Evolutionary conservation across 2,329 filamentous ascomycete species (phyloP).

Genomic region (Thermomyces lanuginosus): DNA sequence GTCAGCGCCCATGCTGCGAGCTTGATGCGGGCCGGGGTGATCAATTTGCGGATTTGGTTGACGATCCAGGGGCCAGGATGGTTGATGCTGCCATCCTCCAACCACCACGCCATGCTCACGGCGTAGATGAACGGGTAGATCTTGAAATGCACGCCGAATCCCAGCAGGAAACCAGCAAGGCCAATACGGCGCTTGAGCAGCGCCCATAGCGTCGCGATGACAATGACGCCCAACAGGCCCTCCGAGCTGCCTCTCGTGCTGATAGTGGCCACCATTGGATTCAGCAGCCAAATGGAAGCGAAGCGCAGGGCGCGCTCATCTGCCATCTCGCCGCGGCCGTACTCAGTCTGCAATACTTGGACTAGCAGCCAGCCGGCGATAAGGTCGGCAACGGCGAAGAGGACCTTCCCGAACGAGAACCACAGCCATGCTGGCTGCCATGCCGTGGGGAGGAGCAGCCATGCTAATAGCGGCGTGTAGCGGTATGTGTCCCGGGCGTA

Average conservation of each 20-base stretch:
- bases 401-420: conserved; percentile 72
- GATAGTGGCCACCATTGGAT: conserved; percentile 96
- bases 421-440: conserved; percentile 36
- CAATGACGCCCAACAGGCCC: conserved; percentile 70
- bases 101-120: conserved; percentile 34
- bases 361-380: conserved; percentile 67
- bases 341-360: conserved; percentile 32
- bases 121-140: conserved; percentile 98
- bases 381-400: conserved; percentile 74
- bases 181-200: conserved; percentile 45
- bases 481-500: conserved; percentile 89
- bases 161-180: conserved; percentile 59
- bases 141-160: conserved; percentile 86
- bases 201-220: conserved; percentile 70
- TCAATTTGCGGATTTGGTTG: conserved; percentile 14
- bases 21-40: conserved; percentile 23
- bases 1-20: conserved; percentile 44
- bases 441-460: conserved; percentile 71
- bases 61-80: conserved; percentile 4
- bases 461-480: conserved; percentile 86
- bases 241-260: conserved; percentile 90
- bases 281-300: conserved; percentile 80
- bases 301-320: conserved; percentile 50
- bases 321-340: conserved; percentile 30
- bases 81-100: conserved; percentile 11